These are phyloP conservation scores for Lentinula boryana DNA, from an alignment of 768 basidiomycete genomes.

Conservation along the genomic window DNA sequence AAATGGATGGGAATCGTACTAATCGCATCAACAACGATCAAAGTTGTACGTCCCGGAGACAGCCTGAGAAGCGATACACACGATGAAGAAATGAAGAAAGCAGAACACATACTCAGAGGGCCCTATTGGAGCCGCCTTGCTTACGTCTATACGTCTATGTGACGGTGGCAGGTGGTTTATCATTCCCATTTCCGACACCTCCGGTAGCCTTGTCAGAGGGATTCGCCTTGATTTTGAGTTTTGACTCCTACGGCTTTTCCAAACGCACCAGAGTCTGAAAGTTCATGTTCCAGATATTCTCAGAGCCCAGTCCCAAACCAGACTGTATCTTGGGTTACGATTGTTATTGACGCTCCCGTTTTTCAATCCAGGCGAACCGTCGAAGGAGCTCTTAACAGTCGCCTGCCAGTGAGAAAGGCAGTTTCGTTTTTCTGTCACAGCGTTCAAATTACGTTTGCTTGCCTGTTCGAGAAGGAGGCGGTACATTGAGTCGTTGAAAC, in stretches of 20 bases:
- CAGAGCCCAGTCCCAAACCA: conserved; percentile 5
- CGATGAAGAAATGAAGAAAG: too few species aligned
- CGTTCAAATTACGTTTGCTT: conserved; percentile 28
- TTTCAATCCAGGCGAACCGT: conserved; percentile 3
- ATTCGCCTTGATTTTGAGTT: background rate
- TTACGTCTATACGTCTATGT: too few species aligned
- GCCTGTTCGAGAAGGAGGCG: conserved; percentile 62
- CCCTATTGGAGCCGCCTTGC: too few species aligned
- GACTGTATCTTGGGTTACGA: conserved; percentile 4
- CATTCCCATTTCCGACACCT: background rate
- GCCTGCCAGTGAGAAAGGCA: background rate
- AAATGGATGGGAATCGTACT: too few species aligned
- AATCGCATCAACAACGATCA: too few species aligned
- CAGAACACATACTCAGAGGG: too few species aligned
- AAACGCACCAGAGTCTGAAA: conserved; percentile 12
- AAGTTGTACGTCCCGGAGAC: too few species aligned
- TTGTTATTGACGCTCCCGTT: background rate
- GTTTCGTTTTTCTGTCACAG: conserved; percentile 19
- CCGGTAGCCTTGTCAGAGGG: background rate
- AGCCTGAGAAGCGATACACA: too few species aligned
- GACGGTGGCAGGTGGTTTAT: background rate
- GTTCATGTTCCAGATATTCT: conserved; percentile 6
- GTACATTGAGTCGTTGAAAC: conserved; percentile 67
- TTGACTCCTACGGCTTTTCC: background rate
- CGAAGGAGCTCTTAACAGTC: conserved; percentile 7